Conservation (phyloP, 148 eudicot genomes). For the Simmondsia chinensis region DNA sequence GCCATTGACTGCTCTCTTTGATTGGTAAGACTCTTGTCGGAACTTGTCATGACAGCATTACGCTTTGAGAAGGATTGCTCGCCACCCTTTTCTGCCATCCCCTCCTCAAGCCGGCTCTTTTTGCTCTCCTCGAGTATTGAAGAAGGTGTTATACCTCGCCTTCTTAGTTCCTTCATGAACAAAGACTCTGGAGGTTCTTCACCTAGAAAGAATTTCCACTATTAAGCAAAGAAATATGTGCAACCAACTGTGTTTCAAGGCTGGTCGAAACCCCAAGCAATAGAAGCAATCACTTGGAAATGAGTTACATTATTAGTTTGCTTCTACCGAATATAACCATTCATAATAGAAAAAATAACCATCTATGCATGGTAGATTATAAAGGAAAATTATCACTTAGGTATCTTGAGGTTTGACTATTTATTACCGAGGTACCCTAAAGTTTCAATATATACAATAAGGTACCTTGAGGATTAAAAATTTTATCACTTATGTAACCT, state of each 20-base stretch:
- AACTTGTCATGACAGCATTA: slow-evolving; percentile 46
- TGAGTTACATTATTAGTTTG: too few species aligned
- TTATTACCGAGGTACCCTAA: too few species aligned
- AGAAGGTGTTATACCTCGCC: slow-evolving; percentile 73
- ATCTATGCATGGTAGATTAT: too few species aligned
- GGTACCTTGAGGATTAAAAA: too few species aligned
- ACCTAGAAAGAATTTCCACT: slow-evolving; percentile 34
- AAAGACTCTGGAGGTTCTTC: slow-evolving; percentile 92
- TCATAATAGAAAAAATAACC: too few species aligned
- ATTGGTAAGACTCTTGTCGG: slow-evolving; percentile 45
- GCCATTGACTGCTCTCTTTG: slow-evolving; percentile 92
- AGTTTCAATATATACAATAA: too few species aligned
- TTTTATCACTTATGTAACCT: too few species aligned
- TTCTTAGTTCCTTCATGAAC: slow-evolving; percentile 91
- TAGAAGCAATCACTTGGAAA: not conserved
- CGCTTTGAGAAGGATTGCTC: slow-evolving; percentile 47
- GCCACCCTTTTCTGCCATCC: slow-evolving; percentile 42
- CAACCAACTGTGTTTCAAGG: not conserved
- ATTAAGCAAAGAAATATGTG: not conserved
- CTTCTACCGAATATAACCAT: too few species aligned
- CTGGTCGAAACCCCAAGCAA: not conserved
- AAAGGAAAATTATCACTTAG: too few species aligned
- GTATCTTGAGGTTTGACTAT: too few species aligned
- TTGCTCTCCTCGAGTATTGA: slow-evolving; percentile 81
- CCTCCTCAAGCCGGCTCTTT: slow-evolving; percentile 43